Evolutionary conservation across 2,329 filamentous ascomycete genomes (phyloP), one percentile per base, ranked within the genome.

Genomic region (Aspergillus sp.): DNA sequence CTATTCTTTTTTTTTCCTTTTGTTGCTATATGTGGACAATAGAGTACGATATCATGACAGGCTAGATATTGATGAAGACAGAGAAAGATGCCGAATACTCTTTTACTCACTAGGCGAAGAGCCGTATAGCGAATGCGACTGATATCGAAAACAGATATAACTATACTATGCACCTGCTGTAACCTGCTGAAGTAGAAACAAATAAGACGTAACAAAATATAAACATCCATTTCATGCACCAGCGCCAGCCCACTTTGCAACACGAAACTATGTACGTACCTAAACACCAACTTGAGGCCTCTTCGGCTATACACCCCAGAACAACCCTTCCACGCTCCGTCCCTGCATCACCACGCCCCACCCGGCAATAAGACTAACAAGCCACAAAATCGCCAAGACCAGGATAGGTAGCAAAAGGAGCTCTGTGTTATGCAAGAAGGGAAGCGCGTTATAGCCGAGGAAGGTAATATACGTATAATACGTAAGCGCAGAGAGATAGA

Each of bases 401-500:
- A 84, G 76, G 47, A 87, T 82, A 0, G 86, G 86, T 12, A 84
- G 76, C 33, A 89, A 78, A 13, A 89, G 77, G 3, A 88, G 79
- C 69, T 89, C 85, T 1, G 86, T 89, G 63, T 88, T 85, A 68
- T 86, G 83, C 22, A 89, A 73, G 69, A 89, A 89, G 0, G 86
- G 86, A 15, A 89, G 75, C 22, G 86, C 85, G 65, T 89, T 89
- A 72, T 89, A 89, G 34, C 86, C 86, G 44, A 89, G 75, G 70
- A 89, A 89, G 8, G 83, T 87, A 66, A 89, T 86, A 63, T 88
- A 82, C 67, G 84, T 86, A 73, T 89, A 89, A 73, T 89, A 89
- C 27, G 81, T 80, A 51, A 87, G 74, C 0, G 86, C 86, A 39
- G 86, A 77, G n/a, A 89, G 79, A 66, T 89, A 89, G 62, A 89